phyloP scores from a whole-genome alignment of 768 basidiomycete species.

The Termitomyces sp. region DNA sequence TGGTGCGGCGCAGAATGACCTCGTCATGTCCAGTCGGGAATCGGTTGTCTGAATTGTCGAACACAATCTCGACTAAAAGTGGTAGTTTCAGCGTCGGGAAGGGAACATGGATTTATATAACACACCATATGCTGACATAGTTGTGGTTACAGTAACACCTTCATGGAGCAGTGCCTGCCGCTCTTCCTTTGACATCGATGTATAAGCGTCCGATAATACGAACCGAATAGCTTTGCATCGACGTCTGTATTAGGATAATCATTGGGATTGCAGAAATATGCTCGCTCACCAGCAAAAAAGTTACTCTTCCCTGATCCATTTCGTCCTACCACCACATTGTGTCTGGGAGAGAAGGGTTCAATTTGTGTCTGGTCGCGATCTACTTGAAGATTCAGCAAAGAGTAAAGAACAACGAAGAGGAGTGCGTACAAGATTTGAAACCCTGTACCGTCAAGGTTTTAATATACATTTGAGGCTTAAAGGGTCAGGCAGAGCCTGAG shows the following conservation, averaged over 20 bases:
- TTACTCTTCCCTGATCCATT: constrained; percentile 99
- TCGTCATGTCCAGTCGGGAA: constrained; percentile 91
- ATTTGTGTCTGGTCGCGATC: constrained; percentile 88
- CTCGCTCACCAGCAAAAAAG: constrained; percentile 85
- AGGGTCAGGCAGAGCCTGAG: not conserved
- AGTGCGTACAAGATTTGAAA: constrained; percentile 91
- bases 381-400: constrained; percentile 21
- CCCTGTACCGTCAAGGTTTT: constrained; percentile 90
- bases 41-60: constrained; percentile 91
- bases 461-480: constrained; percentile 54
- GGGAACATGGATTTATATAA: constrained; percentile 2
- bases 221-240: constrained; percentile 81
- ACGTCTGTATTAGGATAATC: not conserved
- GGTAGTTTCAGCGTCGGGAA: not conserved
- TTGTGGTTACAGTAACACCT: constrained; percentile 82
- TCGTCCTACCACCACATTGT: constrained; percentile 95
- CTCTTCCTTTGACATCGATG: constrained; percentile 91
- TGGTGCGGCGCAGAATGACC: constrained; percentile 85
- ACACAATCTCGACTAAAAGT: constrained; percentile 78
- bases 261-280: not conserved
- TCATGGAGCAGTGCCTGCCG: constrained; percentile 92
- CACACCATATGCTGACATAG: constrained; percentile 86
- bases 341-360: constrained; percentile 89
- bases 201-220: constrained; percentile 96
- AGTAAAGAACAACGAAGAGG: not conserved